These are phyloP conservation scores for Fusarium falciforme DNA, from an alignment of 2,329 filamentous ascomycete species.

Conservation along the genomic window DNA sequence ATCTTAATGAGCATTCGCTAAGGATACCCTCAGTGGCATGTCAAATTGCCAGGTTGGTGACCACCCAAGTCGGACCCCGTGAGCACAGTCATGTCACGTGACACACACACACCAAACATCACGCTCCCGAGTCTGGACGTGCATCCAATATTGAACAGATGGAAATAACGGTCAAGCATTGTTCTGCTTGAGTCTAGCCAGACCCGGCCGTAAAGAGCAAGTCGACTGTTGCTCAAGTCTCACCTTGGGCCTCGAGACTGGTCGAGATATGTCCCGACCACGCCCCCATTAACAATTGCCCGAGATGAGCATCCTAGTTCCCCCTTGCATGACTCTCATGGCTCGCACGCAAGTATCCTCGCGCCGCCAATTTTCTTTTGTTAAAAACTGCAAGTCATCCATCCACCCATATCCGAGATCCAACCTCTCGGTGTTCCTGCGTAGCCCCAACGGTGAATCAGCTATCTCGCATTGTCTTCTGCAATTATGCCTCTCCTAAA, in stretches of 20 bases:
- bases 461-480: neutral
- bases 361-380: constrained; percentile 3
- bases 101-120: neutral
- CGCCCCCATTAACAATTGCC: constrained; percentile 2
- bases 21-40: neutral
- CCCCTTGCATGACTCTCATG: constrained; percentile 27
- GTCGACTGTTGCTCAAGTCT: neutral
- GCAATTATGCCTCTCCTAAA: neutral
- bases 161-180: constrained; percentile 11
- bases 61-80: neutral
- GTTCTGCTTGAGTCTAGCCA: neutral
- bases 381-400: neutral
- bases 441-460: neutral
- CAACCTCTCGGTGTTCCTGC: neutral
- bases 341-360: constrained; percentile 1
- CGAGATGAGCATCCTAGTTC: neutral
- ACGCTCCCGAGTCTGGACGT: neutral
- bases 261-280: neutral
- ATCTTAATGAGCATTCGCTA: neutral
- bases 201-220: neutral
- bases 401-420: neutral
- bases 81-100: constrained; percentile 23
- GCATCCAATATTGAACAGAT: neutral
- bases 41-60: neutral
- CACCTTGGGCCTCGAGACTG: neutral